These are phyloP conservation scores for Jimgerdemannia flammicorona DNA, from an alignment of 192 early-diverging fungal genomes.

Conservation along the genomic window DNA sequence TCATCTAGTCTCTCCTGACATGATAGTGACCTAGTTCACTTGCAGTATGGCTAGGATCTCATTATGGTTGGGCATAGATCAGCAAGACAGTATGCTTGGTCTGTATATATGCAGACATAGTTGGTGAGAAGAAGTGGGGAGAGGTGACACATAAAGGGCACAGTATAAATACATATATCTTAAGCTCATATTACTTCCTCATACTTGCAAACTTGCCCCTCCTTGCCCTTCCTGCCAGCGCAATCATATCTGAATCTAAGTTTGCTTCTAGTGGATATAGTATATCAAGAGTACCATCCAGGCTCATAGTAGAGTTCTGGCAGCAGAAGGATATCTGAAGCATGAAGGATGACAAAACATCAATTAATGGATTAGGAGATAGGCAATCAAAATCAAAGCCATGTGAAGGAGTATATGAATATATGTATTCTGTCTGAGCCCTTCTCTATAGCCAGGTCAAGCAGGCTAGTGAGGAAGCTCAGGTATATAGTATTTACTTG, in stretches of 20 bases:
- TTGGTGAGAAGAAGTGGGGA: no score
- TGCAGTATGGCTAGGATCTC: conserved; percentile 46
- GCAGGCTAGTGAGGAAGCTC: background rate
- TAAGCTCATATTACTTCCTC: background rate
- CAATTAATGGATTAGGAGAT: background rate
- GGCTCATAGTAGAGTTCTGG: background rate
- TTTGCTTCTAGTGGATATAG: background rate
- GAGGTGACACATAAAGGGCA: no score
- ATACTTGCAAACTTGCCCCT: background rate
- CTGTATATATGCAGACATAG: conserved; percentile 11
- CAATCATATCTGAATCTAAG: background rate
- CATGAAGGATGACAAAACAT: background rate
- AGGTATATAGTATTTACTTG: background rate
- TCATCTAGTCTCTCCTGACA: conserved; percentile 79
- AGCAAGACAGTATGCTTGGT: conserved; percentile 55
- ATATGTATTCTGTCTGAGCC: background rate
- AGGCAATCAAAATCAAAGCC: background rate
- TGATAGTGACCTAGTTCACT: conserved; percentile 58
- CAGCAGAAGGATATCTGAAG: background rate
- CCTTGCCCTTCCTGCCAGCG: background rate
- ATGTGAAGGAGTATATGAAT: background rate
- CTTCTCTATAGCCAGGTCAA: background rate
- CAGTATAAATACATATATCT: conserved; percentile 4
- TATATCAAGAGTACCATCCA: background rate
- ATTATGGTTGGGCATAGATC: conserved; percentile 51